These are phyloP conservation scores for Sporothrix euskadiensis DNA, from an alignment of 2,329 filamentous ascomycete species.

Conservation along the genomic window DNA sequence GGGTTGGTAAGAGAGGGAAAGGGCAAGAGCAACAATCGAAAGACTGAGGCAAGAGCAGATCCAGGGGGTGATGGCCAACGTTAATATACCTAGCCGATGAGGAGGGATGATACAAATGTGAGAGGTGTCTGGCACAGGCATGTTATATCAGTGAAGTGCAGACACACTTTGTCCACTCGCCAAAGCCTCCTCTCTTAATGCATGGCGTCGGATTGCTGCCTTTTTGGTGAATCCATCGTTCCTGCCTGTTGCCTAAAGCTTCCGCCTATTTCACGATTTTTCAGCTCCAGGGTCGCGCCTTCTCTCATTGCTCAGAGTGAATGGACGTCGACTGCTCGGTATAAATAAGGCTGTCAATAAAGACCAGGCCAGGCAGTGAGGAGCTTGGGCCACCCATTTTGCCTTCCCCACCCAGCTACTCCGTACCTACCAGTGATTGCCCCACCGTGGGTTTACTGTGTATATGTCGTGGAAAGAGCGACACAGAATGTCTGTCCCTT, in stretches of 20 bases:
- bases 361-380: not conserved
- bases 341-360: not conserved
- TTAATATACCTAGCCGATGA: not conserved
- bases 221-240: not conserved
- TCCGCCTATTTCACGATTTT: not conserved
- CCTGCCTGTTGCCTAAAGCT: slow-evolving; percentile 17
- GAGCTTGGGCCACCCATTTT: slow-evolving; percentile 16
- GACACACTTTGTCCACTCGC: not conserved
- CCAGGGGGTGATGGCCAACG: not conserved
- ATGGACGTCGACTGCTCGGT: not conserved
- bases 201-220: not conserved
- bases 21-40: not conserved
- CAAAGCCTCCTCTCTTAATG: not conserved
- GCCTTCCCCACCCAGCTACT: not conserved
- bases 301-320: not conserved
- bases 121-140: not conserved
- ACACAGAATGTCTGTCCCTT: not conserved
- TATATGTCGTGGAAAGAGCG: not conserved
- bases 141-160: not conserved
- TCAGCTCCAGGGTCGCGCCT: not conserved
- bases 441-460: not conserved
- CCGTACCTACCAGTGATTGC: not conserved
- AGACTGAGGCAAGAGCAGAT: not conserved
- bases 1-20: not conserved
- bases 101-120: not conserved